A percentile compares a stretch with the other conserved stretches of the same genome.
Conservation (phyloP, 2,329 filamentous ascomycete species). For the Neofusicoccum parvum region DNA sequence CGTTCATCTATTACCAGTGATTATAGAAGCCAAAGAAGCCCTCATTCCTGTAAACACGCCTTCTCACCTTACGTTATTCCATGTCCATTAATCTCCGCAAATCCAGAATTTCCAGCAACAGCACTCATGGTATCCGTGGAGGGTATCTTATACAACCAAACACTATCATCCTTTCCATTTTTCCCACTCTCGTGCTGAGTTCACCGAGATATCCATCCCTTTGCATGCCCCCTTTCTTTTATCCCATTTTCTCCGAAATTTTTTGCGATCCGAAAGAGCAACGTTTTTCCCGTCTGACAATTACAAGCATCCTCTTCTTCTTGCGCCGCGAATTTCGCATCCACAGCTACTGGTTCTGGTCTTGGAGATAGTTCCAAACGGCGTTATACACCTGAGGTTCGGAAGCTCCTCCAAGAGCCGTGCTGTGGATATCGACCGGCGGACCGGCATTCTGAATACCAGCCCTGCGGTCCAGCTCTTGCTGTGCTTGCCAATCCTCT, state of each 20-base stretch:
- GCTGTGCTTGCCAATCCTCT: constrained; percentile 9
- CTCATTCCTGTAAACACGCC: no score
- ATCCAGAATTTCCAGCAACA: background rate
- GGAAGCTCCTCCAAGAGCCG: background rate
- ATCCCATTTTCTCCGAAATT: background rate
- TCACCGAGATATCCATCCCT: background rate
- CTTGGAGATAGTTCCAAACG: constrained; percentile 15
- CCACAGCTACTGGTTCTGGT: background rate
- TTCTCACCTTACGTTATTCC: no score
- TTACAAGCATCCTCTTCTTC: no score
- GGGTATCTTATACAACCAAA: constrained; percentile 6
- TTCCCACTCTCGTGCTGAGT: background rate
- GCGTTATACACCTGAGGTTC: constrained; percentile 8
- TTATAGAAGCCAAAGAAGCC: no score
- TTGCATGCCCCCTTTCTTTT: background rate
- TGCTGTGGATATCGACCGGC: background rate
- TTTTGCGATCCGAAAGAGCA: background rate
- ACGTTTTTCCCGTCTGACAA: no score
- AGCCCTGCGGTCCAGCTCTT: constrained; percentile 15
- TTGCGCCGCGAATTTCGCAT: no score
- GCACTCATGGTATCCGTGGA: background rate
- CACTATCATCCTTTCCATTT: background rate
- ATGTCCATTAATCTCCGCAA: background rate
- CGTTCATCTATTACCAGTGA: no score
- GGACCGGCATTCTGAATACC: constrained; percentile 7